Evolutionary conservation across 1,284 basidiomycete species (phyloP), one percentile per base, ranked within the genome.

Genomic region (Rhodofomes roseus): DNA sequence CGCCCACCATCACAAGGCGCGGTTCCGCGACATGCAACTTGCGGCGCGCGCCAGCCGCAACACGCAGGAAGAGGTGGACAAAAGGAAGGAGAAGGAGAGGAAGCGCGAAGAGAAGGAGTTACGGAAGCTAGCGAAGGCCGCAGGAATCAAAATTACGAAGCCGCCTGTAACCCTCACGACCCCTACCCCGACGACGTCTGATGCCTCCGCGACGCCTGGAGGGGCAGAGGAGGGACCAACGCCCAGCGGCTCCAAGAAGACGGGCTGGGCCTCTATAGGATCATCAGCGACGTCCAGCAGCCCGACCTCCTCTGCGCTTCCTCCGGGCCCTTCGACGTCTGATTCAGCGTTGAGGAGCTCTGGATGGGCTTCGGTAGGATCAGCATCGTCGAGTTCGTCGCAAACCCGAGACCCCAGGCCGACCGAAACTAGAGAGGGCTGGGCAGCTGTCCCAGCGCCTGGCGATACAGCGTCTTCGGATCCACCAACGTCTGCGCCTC

Each of bases 91-190:
- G 74, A 92, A 92, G 73, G 90, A 93, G 71, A 79, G 87, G 12
- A 90, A 86, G 71, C 80, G 90, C 39, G 90, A 93, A 72, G 89
- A 92, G 70, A 90, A 87, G 71, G 89, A 92, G 67, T 77, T 92
- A 31, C 78, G 87, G 58, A 92, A 91, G 72, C 83, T 92, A 39
- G 90, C 90, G 11, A 87, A 84, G 59, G 90, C 91, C 0, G 84
- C 82, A 41, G 90, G 91, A 4, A 83, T 92, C 65, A 89, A 82
- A 72, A 83, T 91, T 74, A 69, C 80, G 0, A 87, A 85, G 66
- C 77, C 83, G 27, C 60, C 70, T 6, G 62, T 66, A 41, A 44
- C 69, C 8, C 44, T 65, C 11, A 60, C 65, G 16, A 36, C 50
- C 3, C 29, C 50, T 25, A 52, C 62, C 25, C 36, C 67, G n/a